These are phyloP conservation scores for Nicotiana paniculata DNA, from an alignment of 257 asterid species.

Conservation along the genomic window DNA sequence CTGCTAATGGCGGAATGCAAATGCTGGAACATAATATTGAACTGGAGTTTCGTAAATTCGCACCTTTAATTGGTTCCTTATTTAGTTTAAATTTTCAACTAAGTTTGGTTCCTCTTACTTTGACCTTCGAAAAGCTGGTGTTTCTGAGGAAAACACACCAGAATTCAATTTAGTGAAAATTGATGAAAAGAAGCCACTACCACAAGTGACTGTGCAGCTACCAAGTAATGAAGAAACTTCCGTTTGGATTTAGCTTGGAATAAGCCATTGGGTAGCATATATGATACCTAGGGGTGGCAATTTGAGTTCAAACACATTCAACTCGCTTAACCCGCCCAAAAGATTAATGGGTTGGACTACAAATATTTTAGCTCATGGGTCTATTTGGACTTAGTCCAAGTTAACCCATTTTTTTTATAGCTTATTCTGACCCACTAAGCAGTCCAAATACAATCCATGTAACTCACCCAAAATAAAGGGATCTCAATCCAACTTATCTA, in stretches of 20 bases:
- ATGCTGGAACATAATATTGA: background rate
- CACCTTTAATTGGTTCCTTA: background rate
- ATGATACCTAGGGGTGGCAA: constrained; percentile 24
- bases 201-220: constrained; percentile 79
- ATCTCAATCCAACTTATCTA: too few species aligned
- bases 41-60: background rate
- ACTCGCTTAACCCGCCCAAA: too few species aligned
- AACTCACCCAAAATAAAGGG: too few species aligned
- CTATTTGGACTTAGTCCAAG: too few species aligned
- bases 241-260: constrained; percentile 88
- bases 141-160: background rate
- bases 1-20: too few species aligned
- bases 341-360: too few species aligned
- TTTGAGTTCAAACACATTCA: too few species aligned
- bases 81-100: background rate
- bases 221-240: constrained; percentile 82
- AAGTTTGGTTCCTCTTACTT: background rate
- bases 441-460: too few species aligned
- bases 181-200: constrained; percentile 19
- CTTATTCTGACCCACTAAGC: too few species aligned
- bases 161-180: background rate
- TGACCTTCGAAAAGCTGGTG: background rate
- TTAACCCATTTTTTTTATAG: too few species aligned
- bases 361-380: too few species aligned
- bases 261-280: constrained; percentile 58